phyloP scores from a whole-genome alignment of 345 rosid genomes.

The Tarenaya hassleriana region DNA sequence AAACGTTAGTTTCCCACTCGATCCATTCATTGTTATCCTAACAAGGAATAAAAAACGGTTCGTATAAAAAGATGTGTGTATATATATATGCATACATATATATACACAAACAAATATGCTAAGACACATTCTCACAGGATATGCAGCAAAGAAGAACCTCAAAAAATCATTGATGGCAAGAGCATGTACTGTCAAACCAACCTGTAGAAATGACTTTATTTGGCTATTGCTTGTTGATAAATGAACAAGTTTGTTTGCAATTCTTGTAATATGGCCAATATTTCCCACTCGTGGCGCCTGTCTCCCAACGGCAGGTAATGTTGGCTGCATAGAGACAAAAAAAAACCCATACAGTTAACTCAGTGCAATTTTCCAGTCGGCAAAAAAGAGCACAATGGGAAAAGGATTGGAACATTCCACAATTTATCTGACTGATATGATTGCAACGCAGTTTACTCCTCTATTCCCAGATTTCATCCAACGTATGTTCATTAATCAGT shows the following conservation, averaged over 20 bases:
- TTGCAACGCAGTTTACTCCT: neutral
- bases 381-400: slow-evolving; percentile 6
- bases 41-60: slow-evolving; percentile 2
- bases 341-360: slow-evolving; percentile 9
- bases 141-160: neutral
- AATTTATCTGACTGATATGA: slow-evolving; percentile 1
- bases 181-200: slow-evolving; percentile 22
- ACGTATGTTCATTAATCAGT: too few relatives aligned
- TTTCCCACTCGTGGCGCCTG: slow-evolving; percentile 77
- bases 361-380: neutral
- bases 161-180: slow-evolving; percentile 1
- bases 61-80: neutral
- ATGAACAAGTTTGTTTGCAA: slow-evolving; percentile 80
- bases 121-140: neutral
- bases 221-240: slow-evolving; percentile 51
- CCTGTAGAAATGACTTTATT: slow-evolving; percentile 72
- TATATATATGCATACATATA: too few relatives aligned
- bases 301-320: slow-evolving; percentile 68
- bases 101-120: too few relatives aligned
- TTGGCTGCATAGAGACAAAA: slow-evolving; percentile 53
- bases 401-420: slow-evolving; percentile 10
- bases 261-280: slow-evolving; percentile 81
- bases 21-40: slow-evolving; percentile 79
- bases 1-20: slow-evolving; percentile 66
- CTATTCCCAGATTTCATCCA: too few relatives aligned